Evolutionary conservation across 2,329 filamentous ascomycete genomes (phyloP), one percentile per base, ranked within the genome.

Genomic region (Cladophialophora yegresii): DNA sequence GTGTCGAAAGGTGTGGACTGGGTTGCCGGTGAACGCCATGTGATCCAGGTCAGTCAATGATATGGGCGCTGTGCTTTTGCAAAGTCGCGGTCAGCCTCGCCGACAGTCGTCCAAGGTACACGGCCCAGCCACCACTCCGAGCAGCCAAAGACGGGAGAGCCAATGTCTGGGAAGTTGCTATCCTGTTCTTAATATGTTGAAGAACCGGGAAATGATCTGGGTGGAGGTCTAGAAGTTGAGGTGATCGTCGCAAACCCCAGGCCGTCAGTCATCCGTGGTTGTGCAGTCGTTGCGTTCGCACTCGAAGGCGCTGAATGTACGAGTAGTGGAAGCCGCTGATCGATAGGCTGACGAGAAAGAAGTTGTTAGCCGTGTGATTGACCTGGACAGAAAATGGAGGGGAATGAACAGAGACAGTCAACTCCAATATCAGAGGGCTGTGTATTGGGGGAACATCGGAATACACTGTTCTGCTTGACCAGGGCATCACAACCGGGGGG

Each of bases 341-440:
- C 22, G 22, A 26, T 7, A 12, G 8, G 13, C 2, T 20, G 47
- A 26, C 22, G 10, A 50, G 23, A 28, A 50, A 20, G 22, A 20
- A 26, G 20, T 26, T 16, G 13, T 12, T 7, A 3, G 47, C 8
- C n/a, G 47, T 26, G 7, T 8, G 36, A n/a, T 43, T n/a, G 20
- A 50, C 5, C 5, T 20, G 16, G 22, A 20, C 45, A 57, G 26
- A 61, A 56, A 36, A 26, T 33, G 22, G 55, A 47, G 23, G 49
- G 50, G 58, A 53, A 53, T 58, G 36, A 61, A 47, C 49, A 58
- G 36, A 22, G 30, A 49, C 40, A 50, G 47, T 61, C 62, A 61
- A 58, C 50, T 26, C 50, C 58, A 45, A 56, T 23, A 32, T 57
- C 45, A 54, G 30, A 63, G 33, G 49, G 43, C 36, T 26, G 23